A percentile compares a stretch with the other conserved stretches of the same genome.
These are phyloP conservation scores for Boletus smithii DNA, from an alignment of 1,284 basidiomycete species.

Conservation along the genomic window DNA sequence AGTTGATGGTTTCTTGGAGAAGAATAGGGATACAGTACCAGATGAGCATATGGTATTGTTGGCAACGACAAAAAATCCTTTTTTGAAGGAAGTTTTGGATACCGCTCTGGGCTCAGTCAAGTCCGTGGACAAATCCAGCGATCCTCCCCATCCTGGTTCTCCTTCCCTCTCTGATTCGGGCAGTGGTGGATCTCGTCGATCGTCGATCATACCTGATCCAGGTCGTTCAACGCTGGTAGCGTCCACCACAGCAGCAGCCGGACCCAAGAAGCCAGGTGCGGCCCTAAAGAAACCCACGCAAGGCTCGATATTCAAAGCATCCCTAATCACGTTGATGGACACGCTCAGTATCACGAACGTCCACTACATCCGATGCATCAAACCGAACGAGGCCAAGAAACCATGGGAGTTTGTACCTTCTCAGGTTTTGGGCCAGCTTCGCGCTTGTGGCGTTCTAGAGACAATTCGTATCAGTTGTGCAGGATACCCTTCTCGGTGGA, in stretches of 20 bases:
- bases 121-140: constrained; percentile 45
- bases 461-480: constrained; percentile 99
- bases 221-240: constrained; percentile 72
- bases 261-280: constrained; percentile 62
- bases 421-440: constrained; percentile 91
- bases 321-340: constrained; percentile 92
- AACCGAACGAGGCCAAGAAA: constrained; percentile 94
- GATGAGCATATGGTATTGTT: constrained; percentile 94
- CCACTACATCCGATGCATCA: constrained; percentile 99
- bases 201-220: constrained; percentile 81
- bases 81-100: constrained; percentile 94
- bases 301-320: constrained; percentile 97
- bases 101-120: constrained; percentile 77
- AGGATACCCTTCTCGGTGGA: constrained; percentile 99
- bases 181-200: constrained; percentile 69
- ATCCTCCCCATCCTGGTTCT: constrained; percentile 58
- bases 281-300: constrained; percentile 89
- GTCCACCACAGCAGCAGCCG: constrained; percentile 38
- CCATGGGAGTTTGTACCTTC: constrained; percentile 98
- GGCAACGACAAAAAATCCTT: constrained; percentile 82
- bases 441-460: constrained; percentile 98
- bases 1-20: constrained; percentile 97
- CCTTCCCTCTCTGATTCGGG: constrained; percentile 72
- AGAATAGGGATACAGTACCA: constrained; percentile 98
- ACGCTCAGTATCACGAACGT: constrained; percentile 97